Base-by-base conservation (phyloP, 192 early-diverging fungal species). In the Umbelopsis ramanniana region DNA sequence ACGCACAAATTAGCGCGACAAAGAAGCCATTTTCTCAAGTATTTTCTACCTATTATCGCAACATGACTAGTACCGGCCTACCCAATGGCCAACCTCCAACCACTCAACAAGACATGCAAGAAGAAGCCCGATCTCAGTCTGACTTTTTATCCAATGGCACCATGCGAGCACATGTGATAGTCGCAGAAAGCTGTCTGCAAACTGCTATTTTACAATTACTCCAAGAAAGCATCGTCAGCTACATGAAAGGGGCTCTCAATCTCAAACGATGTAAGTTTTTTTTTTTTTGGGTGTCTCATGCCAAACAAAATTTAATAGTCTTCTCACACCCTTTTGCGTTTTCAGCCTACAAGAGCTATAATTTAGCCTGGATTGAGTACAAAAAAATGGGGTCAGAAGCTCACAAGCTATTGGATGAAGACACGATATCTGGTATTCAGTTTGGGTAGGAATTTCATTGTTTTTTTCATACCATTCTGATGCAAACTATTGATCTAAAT, bases 191-290 rank as follows among this genome's bases (percentile, higher is more conserved):
- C 35, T 77, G 83, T 69, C 70, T 87, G 14, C 53, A 84, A 66
- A 87, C 82, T 0, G 82, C 86, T 2, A 74, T 87, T 46, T 68
- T 87, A 67, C 72, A 85, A 23, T 72, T 87, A 47, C 68, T 82
- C 4, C 86, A 87, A 45, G 86, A 83, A 50, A 82, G 82, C 21
- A 79, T 85, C 9, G 71, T 84, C 70, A 80, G 82, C 23, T 87
- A 87, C 73, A 76, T 85, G 8, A 85, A 84, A 46, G 83, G 81
- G 29, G 86, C 82, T 10, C 52, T 87, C 38, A 87, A 85, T 66
- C 52, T 87, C 24, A 75, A 83, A n/a, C 76, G 82, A 75, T 83
- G 85, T 86, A 83, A 52, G 23, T 43, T 68, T 33, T 22, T n/a
- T 19, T 37, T 67, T 66, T 52, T 66, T 29, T 57, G 45, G 21